Evolutionary conservation across 225 moss, liverwort and hornwort species (phyloP).

Genomic region (Polytrichum formosum): DNA sequence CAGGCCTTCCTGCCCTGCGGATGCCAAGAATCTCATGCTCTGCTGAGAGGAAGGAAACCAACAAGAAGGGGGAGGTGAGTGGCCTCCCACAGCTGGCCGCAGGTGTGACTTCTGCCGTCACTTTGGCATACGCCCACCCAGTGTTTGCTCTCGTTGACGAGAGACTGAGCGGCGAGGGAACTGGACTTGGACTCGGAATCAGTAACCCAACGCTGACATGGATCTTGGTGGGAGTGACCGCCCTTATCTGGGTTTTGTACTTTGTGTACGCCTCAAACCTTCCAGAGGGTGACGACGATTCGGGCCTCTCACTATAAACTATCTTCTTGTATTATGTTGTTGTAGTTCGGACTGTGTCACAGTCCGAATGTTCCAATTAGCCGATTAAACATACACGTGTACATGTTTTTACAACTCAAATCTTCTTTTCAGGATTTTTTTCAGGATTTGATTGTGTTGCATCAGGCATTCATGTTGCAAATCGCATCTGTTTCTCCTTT

Average conservation of each 20-base stretch:
- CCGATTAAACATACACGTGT: conserved; percentile 37
- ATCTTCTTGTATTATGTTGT: background rate
- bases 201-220: conserved; percentile 71
- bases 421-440: no score
- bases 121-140: conserved; percentile 76
- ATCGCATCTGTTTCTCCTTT: no score
- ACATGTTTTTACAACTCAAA: conserved; percentile 20
- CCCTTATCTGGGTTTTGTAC: conserved; percentile 66
- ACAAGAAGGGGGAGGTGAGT: conserved; percentile 17
- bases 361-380: conserved; percentile 23
- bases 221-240: conserved; percentile 65
- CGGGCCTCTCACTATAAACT: conserved; percentile 72
- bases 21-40: conserved; percentile 67
- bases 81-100: conserved; percentile 58
- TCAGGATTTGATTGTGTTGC: no score
- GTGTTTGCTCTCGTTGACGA: conserved; percentile 82
- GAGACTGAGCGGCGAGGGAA: conserved; percentile 70
- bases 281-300: conserved; percentile 66
- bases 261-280: conserved; percentile 58
- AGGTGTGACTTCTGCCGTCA: conserved; percentile 70
- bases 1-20: conserved; percentile 67
- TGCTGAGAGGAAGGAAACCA: conserved; percentile 41
- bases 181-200: conserved; percentile 63
- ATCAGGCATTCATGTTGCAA: no score
- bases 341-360: background rate